Conservation (phyloP, 164 flowering plant genomes). For the Taxillus chinensis region DNA sequence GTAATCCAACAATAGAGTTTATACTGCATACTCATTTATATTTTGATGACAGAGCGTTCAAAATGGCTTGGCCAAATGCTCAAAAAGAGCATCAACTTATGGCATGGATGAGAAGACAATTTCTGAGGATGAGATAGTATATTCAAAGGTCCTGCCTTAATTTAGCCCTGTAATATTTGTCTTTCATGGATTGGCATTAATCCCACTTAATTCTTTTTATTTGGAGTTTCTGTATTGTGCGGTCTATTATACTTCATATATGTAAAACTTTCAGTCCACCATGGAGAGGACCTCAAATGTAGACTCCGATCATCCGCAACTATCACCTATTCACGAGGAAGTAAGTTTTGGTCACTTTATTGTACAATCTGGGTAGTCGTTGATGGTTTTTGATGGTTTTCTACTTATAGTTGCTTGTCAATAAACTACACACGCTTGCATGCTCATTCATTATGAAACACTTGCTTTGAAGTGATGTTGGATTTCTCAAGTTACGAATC, state of each 20-base stretch:
- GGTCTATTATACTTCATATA: neutral
- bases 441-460: neutral
- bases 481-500: no score
- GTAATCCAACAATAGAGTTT: no score
- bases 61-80: slow-evolving; percentile 45
- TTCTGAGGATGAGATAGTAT: slow-evolving; percentile 20
- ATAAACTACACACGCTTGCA: neutral
- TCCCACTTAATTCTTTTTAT: neutral
- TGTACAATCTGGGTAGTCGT: neutral
- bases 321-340: slow-evolving; percentile 21
- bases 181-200: neutral
- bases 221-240: neutral
- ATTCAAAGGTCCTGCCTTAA: slow-evolving; percentile 17
- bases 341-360: slow-evolving; percentile 10
- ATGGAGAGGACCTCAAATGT: slow-evolving; percentile 4
- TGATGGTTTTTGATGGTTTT: neutral
- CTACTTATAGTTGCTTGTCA: neutral
- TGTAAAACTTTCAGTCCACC: slow-evolving; percentile 4
- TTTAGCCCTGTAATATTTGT: neutral
- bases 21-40: neutral
- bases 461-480: neutral
- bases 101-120: slow-evolving; percentile 24
- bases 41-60: slow-evolving; percentile 31
- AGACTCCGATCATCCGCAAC: slow-evolving; percentile 13
- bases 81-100: slow-evolving; percentile 6